Evolutionary conservation across 441 rosid genomes (phyloP), one percentile per base, ranked within the genome.

Genomic region (Cnidoscolus chayamansa): DNA sequence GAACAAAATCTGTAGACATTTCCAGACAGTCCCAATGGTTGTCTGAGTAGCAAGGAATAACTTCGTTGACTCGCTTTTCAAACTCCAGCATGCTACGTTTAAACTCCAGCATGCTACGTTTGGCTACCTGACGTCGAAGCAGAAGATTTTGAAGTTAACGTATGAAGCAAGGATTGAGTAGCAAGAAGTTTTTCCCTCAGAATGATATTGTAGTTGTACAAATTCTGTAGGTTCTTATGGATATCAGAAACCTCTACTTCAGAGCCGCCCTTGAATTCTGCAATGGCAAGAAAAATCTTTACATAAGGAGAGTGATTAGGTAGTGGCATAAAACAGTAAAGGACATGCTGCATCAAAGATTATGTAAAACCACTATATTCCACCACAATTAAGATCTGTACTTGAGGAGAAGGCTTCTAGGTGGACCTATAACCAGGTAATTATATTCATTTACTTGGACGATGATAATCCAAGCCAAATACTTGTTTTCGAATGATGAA

Each of bases 171-270:
- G 73, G 94, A 82, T 63, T 85, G 94, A 25, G 89, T 81, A 37
- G 87, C 90, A 19, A 84, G 61, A 66, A 91, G 79, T 73, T 90
- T 84, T 73, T 91, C 93, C 80, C 96, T 87, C 62, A 95, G 81
- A 82, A 81, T 78, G 45, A 90, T 83, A 78, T 93, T 95, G 80
- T 93, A 95, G 43, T 89, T 87, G 40, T 89, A 86, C 59, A 95
- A 77, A 32, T 74, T 74, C 72, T 79, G 83, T 30, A 95, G 84
- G 70, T 84, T 89, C 75, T 80, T 89, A 77, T 82, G 88, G 66
- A 93, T 86, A 67, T 87, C 91, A 4, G 84, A 71, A 81, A 88
- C 73, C 60, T 88, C 90, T 51, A 87, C 65, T 77, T 85, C 86
- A 60, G 90, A 84, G 75, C 83, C 86, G 30, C 67, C 78, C 70